These are phyloP conservation scores for Candida pseudoviswanathii DNA, from an alignment of 1,139 yeast genomes.

Conservation along the genomic window DNA sequence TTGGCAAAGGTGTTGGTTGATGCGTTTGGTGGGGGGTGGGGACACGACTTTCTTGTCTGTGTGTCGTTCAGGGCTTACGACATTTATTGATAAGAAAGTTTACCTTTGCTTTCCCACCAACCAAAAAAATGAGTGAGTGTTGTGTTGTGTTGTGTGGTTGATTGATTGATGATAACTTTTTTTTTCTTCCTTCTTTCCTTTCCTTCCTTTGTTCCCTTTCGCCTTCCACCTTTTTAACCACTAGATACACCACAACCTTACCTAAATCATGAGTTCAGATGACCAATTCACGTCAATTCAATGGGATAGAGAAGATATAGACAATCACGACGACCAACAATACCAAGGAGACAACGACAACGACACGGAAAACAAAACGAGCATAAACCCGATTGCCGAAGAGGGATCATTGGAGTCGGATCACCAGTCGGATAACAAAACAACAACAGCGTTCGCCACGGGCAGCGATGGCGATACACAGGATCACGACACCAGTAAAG, in stretches of 20 bases:
- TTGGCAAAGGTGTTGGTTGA: not conserved
- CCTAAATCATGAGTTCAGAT: constrained; percentile 31
- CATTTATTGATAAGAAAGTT: constrained; percentile 1
- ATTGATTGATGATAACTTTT: not conserved
- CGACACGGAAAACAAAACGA: constrained; percentile 7
- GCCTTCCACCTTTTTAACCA: not conserved
- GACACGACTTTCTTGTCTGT: too few species aligned
- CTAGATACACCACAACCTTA: not conserved
- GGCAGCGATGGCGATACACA: constrained; percentile 1
- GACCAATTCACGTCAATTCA: constrained; percentile 61
- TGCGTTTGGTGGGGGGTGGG: too few species aligned
- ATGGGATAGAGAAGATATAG: constrained; percentile 54
- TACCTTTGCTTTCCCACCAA: not conserved
- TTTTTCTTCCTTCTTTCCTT: not conserved
- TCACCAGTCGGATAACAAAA: constrained; percentile 6
- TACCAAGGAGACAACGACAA: constrained; percentile 24
- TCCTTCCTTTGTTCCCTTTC: not conserved
- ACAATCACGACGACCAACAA: constrained; percentile 12
- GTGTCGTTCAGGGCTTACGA: too few species aligned
- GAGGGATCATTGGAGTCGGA: constrained; percentile 6
- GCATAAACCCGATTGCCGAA: constrained; percentile 8
- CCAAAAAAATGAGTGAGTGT: not conserved
- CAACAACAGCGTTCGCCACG: not conserved
- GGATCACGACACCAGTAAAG: constrained; percentile 2
- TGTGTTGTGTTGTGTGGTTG: not conserved